Evolutionary conservation across 2,329 filamentous ascomycete species (phyloP).

Genomic region (Amylocarpus encephaloides): DNA sequence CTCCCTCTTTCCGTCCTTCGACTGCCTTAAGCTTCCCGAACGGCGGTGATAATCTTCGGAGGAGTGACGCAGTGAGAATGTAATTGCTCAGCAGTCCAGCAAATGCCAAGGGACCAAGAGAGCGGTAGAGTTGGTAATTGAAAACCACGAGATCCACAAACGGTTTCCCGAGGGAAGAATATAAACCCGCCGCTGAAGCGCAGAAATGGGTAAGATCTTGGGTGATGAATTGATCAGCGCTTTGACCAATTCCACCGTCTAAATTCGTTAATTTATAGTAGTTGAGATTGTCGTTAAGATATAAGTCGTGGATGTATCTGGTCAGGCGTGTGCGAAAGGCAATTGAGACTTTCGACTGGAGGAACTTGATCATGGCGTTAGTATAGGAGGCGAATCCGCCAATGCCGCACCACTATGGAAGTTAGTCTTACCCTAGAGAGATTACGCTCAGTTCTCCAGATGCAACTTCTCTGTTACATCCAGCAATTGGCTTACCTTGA

Average conservation of each 20-base stretch:
- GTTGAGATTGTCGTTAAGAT: conserved; percentile 88
- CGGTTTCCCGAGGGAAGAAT: conserved; percentile 95
- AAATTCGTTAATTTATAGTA: conserved; percentile 94
- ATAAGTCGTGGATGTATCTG: conserved; percentile 93
- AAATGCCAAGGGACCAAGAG: conserved; percentile 80
- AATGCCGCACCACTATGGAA: conserved; percentile 73
- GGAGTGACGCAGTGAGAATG: conserved; percentile 83
- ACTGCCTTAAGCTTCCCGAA: conserved; percentile 97
- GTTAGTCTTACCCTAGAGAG: conserved; percentile 9
- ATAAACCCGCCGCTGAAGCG: conserved; percentile 81
- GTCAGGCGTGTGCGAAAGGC: conserved; percentile 94
- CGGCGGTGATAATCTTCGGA: conserved; percentile 82
- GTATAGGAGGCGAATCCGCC: conserved; percentile 93
- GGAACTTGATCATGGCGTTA: conserved; percentile 97
- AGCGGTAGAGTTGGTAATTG: conserved; percentile 93
- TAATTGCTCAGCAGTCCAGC: conserved; percentile 87
- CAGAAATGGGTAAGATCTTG: conserved; percentile 96
- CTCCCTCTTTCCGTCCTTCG: conserved; percentile 89
- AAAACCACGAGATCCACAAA: conserved; percentile 96
- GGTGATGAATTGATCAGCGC: conserved; percentile 94
- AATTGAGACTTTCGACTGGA: conserved; percentile 97
- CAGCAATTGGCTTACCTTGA: conserved; percentile 50
- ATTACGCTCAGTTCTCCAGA: no score
- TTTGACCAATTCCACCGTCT: conserved; percentile 86
- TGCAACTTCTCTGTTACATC: not conserved